These are phyloP conservation scores for Podila minutissima DNA, from an alignment of 192 early-diverging fungal species.

Conservation along the genomic window DNA sequence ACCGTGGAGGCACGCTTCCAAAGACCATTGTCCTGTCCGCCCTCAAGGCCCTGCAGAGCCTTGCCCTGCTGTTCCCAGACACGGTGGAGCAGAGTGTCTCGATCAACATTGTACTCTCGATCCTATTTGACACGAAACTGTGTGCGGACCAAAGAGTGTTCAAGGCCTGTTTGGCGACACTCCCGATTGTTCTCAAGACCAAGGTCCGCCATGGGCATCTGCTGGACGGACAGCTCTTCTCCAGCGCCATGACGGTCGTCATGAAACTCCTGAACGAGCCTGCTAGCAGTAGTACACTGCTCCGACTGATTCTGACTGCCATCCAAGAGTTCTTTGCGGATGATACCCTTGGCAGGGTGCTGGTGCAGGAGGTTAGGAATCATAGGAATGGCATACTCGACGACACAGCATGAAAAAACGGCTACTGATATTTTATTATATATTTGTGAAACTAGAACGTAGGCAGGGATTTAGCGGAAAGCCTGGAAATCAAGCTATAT, in stretches of 20 bases:
- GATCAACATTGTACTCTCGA: conserved; percentile 25
- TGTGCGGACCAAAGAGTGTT: conserved; percentile 45
- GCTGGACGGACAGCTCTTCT: conserved; percentile 36
- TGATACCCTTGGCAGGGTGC: conserved; percentile 22
- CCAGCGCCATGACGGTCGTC: conserved; percentile 30
- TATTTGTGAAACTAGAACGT: conserved; percentile 14
- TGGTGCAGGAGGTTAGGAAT: conserved; percentile 19
- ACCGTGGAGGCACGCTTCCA: conserved; percentile 29
- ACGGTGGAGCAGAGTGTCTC: conserved; percentile 27
- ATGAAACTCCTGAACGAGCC: conserved; percentile 20
- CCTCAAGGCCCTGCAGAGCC: conserved; percentile 40
- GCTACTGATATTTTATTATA: background rate
- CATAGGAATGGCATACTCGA: background rate
- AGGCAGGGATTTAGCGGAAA: conserved; percentile 42
- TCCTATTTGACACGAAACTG: conserved; percentile 28
- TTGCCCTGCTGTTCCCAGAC: conserved; percentile 28
- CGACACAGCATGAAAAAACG: too few relatives aligned
- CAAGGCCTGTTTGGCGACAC: conserved; percentile 42
- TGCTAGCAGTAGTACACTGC: conserved; percentile 17
- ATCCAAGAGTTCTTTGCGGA: conserved; percentile 38
- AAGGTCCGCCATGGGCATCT: conserved; percentile 40
- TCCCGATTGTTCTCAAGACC: conserved; percentile 37
- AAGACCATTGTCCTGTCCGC: conserved; percentile 40
- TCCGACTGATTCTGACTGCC: conserved; percentile 23
- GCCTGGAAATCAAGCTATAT: conserved; percentile 48